A percentile compares a stretch with the other conserved stretches of the same genome.
These are phyloP conservation scores for Wickerhamomyces silvicola DNA, from an alignment of 805 yeast genomes.

Conservation along the genomic window DNA sequence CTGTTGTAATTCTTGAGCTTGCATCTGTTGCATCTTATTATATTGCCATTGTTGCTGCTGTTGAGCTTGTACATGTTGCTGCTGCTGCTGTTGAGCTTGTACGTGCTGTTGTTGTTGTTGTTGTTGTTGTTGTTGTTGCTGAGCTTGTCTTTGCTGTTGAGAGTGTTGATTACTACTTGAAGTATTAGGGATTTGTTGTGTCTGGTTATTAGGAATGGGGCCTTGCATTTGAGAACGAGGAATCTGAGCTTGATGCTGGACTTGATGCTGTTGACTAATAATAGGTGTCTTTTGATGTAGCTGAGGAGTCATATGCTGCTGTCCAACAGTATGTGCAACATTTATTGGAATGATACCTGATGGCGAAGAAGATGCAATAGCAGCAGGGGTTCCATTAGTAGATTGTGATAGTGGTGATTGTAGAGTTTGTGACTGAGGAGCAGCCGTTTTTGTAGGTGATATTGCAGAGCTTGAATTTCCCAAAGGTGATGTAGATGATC, in stretches of 20 bases:
- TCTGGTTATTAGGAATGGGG: too few relatives aligned
- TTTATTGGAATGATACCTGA: neutral
- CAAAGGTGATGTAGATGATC: slow-evolving; percentile 1
- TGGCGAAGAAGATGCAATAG: slow-evolving; percentile 1
- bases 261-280: neutral
- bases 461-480: neutral
- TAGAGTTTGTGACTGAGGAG: slow-evolving; percentile 8
- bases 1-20: slow-evolving; percentile 18
- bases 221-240: slow-evolving; percentile 1
- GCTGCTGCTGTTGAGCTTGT: slow-evolving; percentile 1
- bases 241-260: too few relatives aligned
- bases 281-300: neutral
- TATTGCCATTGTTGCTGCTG: slow-evolving; percentile 14
- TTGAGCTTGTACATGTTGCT: slow-evolving; percentile 4
- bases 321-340: neutral
- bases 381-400: slow-evolving; percentile 12
- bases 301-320: neutral
- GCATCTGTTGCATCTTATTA: slow-evolving; percentile 17
- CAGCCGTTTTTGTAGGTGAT: neutral
- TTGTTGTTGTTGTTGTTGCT: slow-evolving; percentile 22
- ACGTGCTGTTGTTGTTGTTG: slow-evolving; percentile 13
- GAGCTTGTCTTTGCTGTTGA: neutral
- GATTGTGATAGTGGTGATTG: slow-evolving; percentile 20
- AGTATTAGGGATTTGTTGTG: too few relatives aligned
- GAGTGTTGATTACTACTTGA: too few relatives aligned